These are phyloP conservation scores for Plectosphaerella cucumerina DNA, from an alignment of 2,329 filamentous ascomycete genomes.

Conservation along the genomic window DNA sequence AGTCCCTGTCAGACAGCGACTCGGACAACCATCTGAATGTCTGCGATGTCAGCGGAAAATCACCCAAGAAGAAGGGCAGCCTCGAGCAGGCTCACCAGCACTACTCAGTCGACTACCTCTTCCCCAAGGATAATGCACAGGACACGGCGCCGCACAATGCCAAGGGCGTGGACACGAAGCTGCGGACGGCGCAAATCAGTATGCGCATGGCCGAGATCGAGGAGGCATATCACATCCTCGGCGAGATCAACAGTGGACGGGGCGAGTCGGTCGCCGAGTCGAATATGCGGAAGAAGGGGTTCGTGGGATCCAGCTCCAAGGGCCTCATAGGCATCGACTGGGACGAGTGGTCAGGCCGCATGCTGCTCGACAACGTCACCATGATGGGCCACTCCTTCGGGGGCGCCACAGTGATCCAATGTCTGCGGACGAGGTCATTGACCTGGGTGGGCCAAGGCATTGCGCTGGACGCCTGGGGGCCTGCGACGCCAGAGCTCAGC, in stretches of 20 bases:
- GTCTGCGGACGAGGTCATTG: constrained; percentile 49
- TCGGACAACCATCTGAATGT: constrained; percentile 18
- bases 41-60: constrained; percentile 25
- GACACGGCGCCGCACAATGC: constrained; percentile 52
- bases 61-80: constrained; percentile 24
- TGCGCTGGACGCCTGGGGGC: constrained; percentile 63
- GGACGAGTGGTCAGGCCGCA: constrained; percentile 50
- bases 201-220: constrained; percentile 61
- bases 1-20: constrained; percentile 24
- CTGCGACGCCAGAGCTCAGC: constrained; percentile 38
- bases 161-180: constrained; percentile 54
- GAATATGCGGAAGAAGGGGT: constrained; percentile 55
- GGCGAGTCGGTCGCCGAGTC: constrained; percentile 43
- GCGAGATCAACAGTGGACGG: constrained; percentile 48
- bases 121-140: constrained; percentile 49
- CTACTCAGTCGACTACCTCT: constrained; percentile 58
- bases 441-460: constrained; percentile 58
- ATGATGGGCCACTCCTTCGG: constrained; percentile 65
- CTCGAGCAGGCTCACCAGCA: constrained; percentile 27
- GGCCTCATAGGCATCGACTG: constrained; percentile 54
- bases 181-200: constrained; percentile 58
- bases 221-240: constrained; percentile 54
- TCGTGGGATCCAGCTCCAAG: constrained; percentile 52
- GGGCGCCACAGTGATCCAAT: constrained; percentile 58
- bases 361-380: constrained; percentile 54